Conservation (phyloP, 257 asterid species). For the Haberlea rhodopensis region DNA sequence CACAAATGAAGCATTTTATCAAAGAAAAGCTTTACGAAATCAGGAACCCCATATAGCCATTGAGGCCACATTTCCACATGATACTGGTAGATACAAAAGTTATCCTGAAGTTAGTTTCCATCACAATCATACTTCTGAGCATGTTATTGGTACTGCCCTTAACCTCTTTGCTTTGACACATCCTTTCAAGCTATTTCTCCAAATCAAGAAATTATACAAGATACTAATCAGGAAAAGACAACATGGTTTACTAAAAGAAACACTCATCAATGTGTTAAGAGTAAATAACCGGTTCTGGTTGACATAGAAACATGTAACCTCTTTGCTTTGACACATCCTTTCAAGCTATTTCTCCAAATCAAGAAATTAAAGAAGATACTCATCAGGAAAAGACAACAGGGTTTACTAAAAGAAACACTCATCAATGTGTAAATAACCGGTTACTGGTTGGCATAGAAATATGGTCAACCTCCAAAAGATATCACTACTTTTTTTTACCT, state of each 20-base stretch:
- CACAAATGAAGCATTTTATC: slow-evolving; percentile 11
- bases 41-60: slow-evolving; percentile 11
- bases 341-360: slow-evolving; percentile 10
- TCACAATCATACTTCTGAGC: slow-evolving; percentile 20
- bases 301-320: slow-evolving; percentile 17
- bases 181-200: slow-evolving; percentile 14
- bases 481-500: slow-evolving; percentile 47
- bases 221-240: not conserved
- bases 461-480: slow-evolving; percentile 18
- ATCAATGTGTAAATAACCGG: slow-evolving; percentile 6
- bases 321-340: slow-evolving; percentile 10
- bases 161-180: slow-evolving; percentile 2
- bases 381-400: not conserved
- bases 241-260: not conserved
- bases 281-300: slow-evolving; percentile 19
- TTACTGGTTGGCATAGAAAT: slow-evolving; percentile 16
- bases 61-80: not conserved
- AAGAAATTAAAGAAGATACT: slow-evolving; percentile 10
- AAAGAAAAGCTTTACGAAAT: slow-evolving; percentile 12
- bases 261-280: not conserved
- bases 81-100: slow-evolving; percentile 21
- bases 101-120: slow-evolving; percentile 4
- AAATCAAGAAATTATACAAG: slow-evolving; percentile 6
- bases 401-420: not conserved
- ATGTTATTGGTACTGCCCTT: slow-evolving; percentile 13